Percentiles rank a stretch among this genome's conserved stretches.
Evolutionary conservation across 164 flowering plant genomes (phyloP).

Genomic region (Berberis vulgaris): DNA sequence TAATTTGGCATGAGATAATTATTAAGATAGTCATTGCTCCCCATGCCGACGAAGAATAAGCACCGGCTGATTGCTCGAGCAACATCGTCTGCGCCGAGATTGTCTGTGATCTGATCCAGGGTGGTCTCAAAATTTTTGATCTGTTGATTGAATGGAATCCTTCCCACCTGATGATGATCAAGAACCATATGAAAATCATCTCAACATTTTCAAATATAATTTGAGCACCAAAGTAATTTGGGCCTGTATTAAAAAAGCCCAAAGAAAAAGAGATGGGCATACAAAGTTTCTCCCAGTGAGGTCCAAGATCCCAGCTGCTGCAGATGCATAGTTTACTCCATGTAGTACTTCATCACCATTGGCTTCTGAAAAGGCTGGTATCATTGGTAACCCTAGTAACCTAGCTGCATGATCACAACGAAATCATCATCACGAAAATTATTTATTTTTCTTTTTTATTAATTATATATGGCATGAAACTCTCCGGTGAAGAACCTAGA

Average conservation of each 20-base stretch:
- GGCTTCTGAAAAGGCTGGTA: conserved; percentile 24
- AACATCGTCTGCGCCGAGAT: conserved; percentile 44
- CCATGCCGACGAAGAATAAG: conserved; percentile 28
- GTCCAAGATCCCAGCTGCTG: conserved; percentile 40
- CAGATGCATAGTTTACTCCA: conserved; percentile 39
- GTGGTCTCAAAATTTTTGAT: conserved; percentile 56
- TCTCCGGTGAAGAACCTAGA: neutral
- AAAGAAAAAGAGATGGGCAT: neutral
- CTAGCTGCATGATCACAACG: conserved; percentile 14
- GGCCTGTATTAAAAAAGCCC: conserved; percentile 10
- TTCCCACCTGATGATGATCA: conserved; percentile 40
- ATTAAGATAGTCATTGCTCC: conserved; percentile 43
- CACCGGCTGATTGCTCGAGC: conserved; percentile 31
- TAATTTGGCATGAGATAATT: conserved; percentile 31
- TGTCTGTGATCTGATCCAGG: conserved; percentile 27
- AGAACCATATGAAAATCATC: neutral
- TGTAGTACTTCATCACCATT: conserved; percentile 20
- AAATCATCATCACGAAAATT: conserved; percentile 1
- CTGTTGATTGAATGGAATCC: conserved; percentile 82
- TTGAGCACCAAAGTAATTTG: neutral
- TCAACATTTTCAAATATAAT: neutral
- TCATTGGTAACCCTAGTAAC: conserved; percentile 25
- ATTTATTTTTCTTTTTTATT: neutral
- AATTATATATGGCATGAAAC: neutral
- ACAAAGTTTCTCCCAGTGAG: conserved; percentile 32